A percentile compares a stretch with the other conserved stretches of the same genome.
phyloP scores from a whole-genome alignment of 176 grass and related monocot species.

The Guadua angustifolia region DNA sequence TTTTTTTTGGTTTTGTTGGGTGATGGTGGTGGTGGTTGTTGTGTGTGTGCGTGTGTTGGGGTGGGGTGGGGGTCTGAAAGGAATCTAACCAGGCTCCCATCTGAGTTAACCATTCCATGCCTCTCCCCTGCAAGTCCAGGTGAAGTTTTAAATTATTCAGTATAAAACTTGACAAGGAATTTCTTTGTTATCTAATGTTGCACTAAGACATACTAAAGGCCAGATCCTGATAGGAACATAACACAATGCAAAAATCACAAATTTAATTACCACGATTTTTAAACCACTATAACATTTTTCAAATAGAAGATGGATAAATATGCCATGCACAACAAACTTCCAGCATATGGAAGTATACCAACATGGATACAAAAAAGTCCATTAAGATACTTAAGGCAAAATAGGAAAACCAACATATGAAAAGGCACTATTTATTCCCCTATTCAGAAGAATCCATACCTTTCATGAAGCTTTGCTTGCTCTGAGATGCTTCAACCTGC shows the following conservation, averaged over 20 bases:
- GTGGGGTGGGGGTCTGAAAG: not conserved
- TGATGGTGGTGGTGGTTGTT: no score
- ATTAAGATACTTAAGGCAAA: not conserved
- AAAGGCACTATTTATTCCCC: conserved; percentile 25
- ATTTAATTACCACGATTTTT: conserved; percentile 4
- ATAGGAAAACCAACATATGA: conserved; percentile 7
- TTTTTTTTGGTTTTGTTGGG: no score
- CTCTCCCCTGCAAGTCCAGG: conserved; percentile 42
- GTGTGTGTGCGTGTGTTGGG: not conserved
- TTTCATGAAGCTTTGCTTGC: conserved; percentile 43
- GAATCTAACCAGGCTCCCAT: conserved; percentile 30
- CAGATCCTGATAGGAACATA: not conserved
- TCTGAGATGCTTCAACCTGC: conserved; percentile 45
- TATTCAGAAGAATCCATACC: conserved; percentile 47
- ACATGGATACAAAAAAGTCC: conserved; percentile 22
- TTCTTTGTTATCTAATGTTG: not conserved
- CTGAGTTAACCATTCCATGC: conserved; percentile 20
- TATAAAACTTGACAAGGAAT: conserved; percentile 16
- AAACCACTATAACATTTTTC: conserved; percentile 6
- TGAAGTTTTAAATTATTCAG: not conserved
- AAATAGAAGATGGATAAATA: conserved; percentile 13
- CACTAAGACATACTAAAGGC: conserved; percentile 9
- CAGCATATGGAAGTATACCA: not conserved
- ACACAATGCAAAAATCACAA: not conserved
- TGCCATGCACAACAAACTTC: not conserved